Base-by-base conservation (phyloP, 768 basidiomycete genomes). In the Lentinula edodes region DNA sequence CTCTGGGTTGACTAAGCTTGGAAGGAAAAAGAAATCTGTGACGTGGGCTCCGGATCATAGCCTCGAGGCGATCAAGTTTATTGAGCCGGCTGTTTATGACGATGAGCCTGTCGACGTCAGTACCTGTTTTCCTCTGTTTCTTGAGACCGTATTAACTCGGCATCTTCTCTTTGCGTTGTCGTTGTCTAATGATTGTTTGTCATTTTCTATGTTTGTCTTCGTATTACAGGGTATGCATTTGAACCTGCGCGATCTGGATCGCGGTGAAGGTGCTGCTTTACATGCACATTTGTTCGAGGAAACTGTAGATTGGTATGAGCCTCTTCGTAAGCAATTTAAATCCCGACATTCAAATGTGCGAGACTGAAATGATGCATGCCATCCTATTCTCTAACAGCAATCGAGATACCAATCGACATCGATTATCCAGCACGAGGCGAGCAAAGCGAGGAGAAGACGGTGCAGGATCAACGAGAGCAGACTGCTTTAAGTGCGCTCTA, bases 81-180 rank as follows among this genome's bases (percentile, higher is more conserved):
- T 94, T 76, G 90, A 93, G 77, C 84, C 83, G 69, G 91, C 93
- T 65, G 79, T 93, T 68, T 94, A 94, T 77, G 93, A 93, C 67
- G 92, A 93, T 74, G 93, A 93, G 80, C 84, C 86, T 68, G 79
- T 83, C 78, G 88, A 90, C 82, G 92, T 93, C 83, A 87, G 90
- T 84, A 68, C 69, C 68, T 67, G 34, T 52, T 52, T 35, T 28
- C 41, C 20, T 58, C 46, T 36, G 77, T 69, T n/a, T n/a, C n/a
- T n/a, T n/a, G n/a, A n/a, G n/a, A n/a, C n/a, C n/a, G n/a, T n/a
- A n/a, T n/a, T 74, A 70, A 74, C 72, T 74, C 67, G 72, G 73
- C 63, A 54, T 35, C 60, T 66, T 66, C 65, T 72, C 74, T 69
- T 68, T 78, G 84, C 77, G 76, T 85, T 85, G 81, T 84, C 79